Conservation (phyloP, 306 rosid species). For the Fragaria iinumae region DNA sequence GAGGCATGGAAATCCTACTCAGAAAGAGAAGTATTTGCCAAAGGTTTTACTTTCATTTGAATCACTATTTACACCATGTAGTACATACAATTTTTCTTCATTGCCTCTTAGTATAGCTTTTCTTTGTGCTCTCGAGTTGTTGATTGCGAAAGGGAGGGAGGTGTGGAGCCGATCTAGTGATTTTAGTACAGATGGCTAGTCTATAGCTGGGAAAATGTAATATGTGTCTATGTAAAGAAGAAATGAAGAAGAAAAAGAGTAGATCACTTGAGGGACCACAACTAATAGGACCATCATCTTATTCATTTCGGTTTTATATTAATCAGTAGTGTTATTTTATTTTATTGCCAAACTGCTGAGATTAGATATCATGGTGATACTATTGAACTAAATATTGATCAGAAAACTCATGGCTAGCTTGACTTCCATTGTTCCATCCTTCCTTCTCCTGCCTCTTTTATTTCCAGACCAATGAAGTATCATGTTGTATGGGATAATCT, state of each 20-base stretch:
- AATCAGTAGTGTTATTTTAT: background rate
- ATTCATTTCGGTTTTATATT: background rate
- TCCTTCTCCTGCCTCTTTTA: background rate
- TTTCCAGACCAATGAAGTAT: background rate
- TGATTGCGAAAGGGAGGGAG: background rate
- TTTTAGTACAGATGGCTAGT: background rate
- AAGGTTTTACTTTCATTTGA: constrained; percentile 54
- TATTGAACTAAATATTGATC: background rate
- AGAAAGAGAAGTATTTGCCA: constrained; percentile 81
- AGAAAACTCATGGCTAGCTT: background rate
- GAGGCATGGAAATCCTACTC: constrained; percentile 77
- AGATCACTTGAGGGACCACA: background rate
- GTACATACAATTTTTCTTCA: background rate
- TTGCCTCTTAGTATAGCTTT: background rate
- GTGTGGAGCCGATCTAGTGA: background rate
- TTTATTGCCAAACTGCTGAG: background rate
- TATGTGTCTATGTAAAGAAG: background rate
- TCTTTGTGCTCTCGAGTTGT: background rate
- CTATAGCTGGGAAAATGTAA: background rate
- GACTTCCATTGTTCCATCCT: background rate
- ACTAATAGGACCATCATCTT: background rate
- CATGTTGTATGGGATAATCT: background rate
- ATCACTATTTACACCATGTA: constrained; percentile 9
- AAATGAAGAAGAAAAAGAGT: background rate
- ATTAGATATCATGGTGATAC: background rate